Conservation (phyloP, 164 flowering plant genomes). For the Euptelea pleiosperma region DNA sequence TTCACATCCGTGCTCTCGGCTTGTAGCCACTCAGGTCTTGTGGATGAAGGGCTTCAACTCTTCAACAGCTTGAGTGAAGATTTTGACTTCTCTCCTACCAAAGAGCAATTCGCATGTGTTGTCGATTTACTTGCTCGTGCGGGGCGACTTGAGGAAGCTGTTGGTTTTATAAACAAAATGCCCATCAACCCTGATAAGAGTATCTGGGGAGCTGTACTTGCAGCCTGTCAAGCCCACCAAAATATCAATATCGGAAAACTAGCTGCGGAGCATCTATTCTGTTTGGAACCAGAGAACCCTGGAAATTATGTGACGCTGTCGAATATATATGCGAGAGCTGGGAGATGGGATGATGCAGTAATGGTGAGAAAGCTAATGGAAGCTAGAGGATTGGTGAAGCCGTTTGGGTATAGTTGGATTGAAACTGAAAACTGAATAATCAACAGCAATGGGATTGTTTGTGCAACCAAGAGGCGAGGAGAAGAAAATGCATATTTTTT, state of each 20-base stretch:
- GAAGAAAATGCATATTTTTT: too few relatives aligned
- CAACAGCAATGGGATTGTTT: not conserved
- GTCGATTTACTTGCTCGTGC: conserved; percentile 52
- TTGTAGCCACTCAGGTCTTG: conserved; percentile 63
- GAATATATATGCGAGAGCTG: conserved; percentile 43
- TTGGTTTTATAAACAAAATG: conserved; percentile 35
- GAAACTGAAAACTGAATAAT: conserved; percentile 15
- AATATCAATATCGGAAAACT: conserved; percentile 31
- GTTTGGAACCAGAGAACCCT: conserved; percentile 51
- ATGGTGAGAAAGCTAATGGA: conserved; percentile 49
- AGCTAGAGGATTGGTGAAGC: conserved; percentile 40
- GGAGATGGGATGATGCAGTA: conserved; percentile 47
- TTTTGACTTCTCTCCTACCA: conserved; percentile 28
- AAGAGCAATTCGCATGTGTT: conserved; percentile 52
- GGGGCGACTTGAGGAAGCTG: conserved; percentile 44
- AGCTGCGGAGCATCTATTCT: conserved; percentile 46
- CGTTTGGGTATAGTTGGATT: conserved; percentile 43
- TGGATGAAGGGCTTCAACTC: conserved; percentile 44
- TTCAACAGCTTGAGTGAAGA: conserved; percentile 36
- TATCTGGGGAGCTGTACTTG: conserved; percentile 55
- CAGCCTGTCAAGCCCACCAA: conserved; percentile 40
- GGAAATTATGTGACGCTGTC: conserved; percentile 54
- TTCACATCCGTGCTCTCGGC: conserved; percentile 51
- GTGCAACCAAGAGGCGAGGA: not conserved
- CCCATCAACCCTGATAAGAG: conserved; percentile 36